These are phyloP conservation scores for Hydrangea macrophylla DNA, from an alignment of 148 eudicot species.

Conservation along the genomic window DNA sequence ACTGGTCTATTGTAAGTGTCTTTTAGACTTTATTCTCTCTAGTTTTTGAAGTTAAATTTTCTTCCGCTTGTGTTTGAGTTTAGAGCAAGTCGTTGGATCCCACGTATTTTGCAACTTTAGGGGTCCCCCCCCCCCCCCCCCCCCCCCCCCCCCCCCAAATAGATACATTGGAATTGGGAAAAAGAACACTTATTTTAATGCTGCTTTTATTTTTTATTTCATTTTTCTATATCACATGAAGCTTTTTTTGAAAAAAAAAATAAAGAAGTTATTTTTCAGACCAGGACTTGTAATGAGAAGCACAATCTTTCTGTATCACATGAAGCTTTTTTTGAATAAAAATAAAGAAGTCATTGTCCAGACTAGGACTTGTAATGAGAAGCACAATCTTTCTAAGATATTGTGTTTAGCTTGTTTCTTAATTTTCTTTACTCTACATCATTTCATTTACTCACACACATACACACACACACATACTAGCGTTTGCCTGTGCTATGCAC, in stretches of 20 bases:
- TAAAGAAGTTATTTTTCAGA: background rate
- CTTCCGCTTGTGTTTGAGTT: background rate
- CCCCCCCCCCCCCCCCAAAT: too few relatives aligned
- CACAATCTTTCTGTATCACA: too few relatives aligned
- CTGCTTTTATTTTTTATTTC: background rate
- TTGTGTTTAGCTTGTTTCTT: background rate
- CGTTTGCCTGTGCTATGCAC: too few relatives aligned
- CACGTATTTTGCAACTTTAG: background rate
- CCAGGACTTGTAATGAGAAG: background rate
- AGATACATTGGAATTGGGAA: too few relatives aligned
- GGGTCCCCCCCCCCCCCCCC: too few relatives aligned
- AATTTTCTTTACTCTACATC: too few relatives aligned
- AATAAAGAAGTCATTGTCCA: too few relatives aligned
- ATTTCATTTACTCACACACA: too few relatives aligned
- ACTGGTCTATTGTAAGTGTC: slow-evolving; percentile 76
- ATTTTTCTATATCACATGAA: background rate
- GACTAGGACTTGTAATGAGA: too few relatives aligned
- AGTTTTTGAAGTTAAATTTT: background rate
- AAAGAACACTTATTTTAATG: background rate
- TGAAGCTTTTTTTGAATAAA: too few relatives aligned
- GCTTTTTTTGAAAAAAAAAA: background rate
- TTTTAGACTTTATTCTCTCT: background rate
- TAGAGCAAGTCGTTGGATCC: background rate
- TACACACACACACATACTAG: too few relatives aligned
- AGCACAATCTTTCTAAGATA: background rate